Evolutionary conservation across 169 alveolate genomes (phyloP).

Genomic region (Cryptosporidium bovis): DNA sequence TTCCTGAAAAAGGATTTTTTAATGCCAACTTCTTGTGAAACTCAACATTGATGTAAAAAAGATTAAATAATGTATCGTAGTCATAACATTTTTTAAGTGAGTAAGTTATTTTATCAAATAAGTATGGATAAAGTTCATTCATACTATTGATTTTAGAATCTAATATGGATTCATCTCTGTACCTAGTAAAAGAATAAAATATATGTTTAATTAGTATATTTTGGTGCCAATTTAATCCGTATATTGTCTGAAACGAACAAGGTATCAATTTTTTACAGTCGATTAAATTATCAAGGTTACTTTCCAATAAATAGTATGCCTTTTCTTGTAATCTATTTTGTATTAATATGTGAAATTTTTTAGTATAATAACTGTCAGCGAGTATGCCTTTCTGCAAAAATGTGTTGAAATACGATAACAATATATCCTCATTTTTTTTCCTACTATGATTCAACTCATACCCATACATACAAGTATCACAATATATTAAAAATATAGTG

Average conservation of each 20-base stretch:
- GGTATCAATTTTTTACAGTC: constrained; percentile 18
- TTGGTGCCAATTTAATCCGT: constrained; percentile 66
- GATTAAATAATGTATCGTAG: constrained; percentile 13
- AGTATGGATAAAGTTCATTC: not conserved
- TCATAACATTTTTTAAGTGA: constrained; percentile 15
- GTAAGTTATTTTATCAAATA: not conserved
- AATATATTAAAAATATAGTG: constrained; percentile 21
- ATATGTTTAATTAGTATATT: constrained; percentile 41
- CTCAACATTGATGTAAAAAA: constrained; percentile 19
- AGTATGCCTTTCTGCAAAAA: constrained; percentile 10
- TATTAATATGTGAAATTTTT: not conserved
- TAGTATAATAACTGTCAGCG: not conserved
- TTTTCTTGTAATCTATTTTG: constrained; percentile 50
- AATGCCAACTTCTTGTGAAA: constrained; percentile 10
- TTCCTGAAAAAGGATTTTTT: constrained; percentile 1
- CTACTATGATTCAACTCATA: constrained; percentile 13
- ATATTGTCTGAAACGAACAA: constrained; percentile 12
- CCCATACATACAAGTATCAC: constrained; percentile 18
- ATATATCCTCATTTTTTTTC: constrained; percentile 9
- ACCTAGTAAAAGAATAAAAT: constrained; percentile 38
- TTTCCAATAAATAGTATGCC: constrained; percentile 44
- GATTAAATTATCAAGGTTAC: constrained; percentile 5
- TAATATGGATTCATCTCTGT: not conserved
- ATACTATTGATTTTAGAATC: not conserved
- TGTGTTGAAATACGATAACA: constrained; percentile 50